Evolutionary conservation across 2,329 filamentous ascomycete genomes (phyloP).

Genomic region (Fusarium musae): DNA sequence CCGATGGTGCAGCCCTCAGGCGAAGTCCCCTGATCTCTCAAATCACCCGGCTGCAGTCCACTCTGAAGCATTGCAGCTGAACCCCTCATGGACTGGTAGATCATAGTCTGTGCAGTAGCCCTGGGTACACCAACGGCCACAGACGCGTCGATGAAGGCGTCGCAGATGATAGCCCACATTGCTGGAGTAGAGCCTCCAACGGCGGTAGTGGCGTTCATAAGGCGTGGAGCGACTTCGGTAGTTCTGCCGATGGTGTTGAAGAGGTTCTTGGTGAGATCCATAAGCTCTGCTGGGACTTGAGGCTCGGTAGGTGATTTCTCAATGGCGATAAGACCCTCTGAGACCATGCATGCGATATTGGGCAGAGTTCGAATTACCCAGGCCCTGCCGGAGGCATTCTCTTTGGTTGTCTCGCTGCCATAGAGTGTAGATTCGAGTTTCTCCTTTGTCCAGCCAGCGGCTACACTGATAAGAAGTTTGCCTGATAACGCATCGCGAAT

Average conservation of each 20-base stretch:
- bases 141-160: constrained; percentile 68
- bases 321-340: constrained; percentile 49
- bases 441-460: constrained; percentile 59
- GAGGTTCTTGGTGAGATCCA: constrained; percentile 54
- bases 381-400: constrained; percentile 28
- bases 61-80: constrained; percentile 63
- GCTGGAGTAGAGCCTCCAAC: constrained; percentile 70
- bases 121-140: constrained; percentile 69
- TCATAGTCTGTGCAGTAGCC: constrained; percentile 66
- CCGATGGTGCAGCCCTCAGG: constrained; percentile 71
- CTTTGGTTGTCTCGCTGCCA: constrained; percentile 29
- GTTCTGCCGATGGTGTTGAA: constrained; percentile 66
- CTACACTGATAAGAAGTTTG: constrained; percentile 63
- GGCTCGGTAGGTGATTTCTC: constrained; percentile 40
- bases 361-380: constrained; percentile 50
- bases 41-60: constrained; percentile 66
- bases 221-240: constrained; percentile 59
- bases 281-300: constrained; percentile 25
- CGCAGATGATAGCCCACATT: constrained; percentile 68
- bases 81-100: constrained; percentile 68
- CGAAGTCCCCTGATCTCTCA: constrained; percentile 68
- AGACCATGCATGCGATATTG: constrained; percentile 50
- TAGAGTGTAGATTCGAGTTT: constrained; percentile 53
- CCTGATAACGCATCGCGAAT: constrained; percentile 52
- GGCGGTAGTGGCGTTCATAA: constrained; percentile 68